Percentiles rank a stretch among this genome's conserved stretches.
These are phyloP conservation scores for Leccinum olivaceoglutinosum DNA, from an alignment of 1,284 basidiomycete species.

Conservation along the genomic window DNA sequence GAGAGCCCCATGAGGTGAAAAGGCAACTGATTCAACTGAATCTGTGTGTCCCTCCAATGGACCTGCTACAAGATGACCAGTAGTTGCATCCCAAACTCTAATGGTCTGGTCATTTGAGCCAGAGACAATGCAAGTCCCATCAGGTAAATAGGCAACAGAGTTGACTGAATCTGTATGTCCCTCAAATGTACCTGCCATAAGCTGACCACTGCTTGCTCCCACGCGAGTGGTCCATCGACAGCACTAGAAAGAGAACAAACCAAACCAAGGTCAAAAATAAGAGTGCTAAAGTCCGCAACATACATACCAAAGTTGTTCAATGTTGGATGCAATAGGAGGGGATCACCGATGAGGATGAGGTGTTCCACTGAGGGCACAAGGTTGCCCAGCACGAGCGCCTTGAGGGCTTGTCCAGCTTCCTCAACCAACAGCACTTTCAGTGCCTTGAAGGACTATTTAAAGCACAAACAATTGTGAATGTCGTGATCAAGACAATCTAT, in stretches of 20 bases:
- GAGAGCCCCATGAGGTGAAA: no score
- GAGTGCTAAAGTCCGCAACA: neutral
- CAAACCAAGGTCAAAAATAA: constrained; percentile 1
- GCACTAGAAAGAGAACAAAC: constrained; percentile 30
- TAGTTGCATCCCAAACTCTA: no score
- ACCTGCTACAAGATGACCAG: no score
- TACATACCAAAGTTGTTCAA: constrained; percentile 57
- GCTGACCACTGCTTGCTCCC: constrained; percentile 29
- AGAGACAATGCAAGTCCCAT: neutral
- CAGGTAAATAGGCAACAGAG: neutral
- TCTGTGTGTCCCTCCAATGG: no score
- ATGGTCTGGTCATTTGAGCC: neutral
- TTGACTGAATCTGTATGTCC: neutral
- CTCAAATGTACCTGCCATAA: neutral
- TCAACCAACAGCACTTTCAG: constrained; percentile 58
- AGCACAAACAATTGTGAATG: neutral
- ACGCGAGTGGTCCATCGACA: constrained; percentile 48
- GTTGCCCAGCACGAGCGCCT: constrained; percentile 61
- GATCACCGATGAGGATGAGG: constrained; percentile 66
- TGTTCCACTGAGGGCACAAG: constrained; percentile 60
- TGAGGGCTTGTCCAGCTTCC: constrained; percentile 75
- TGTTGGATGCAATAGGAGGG: constrained; percentile 62
- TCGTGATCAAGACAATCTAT: neutral
- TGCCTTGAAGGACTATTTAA: constrained; percentile 39
- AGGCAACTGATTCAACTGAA: no score